Conservation (phyloP, 2,329 filamentous ascomycete genomes). For the Trichophyton benhamiae region DNA sequence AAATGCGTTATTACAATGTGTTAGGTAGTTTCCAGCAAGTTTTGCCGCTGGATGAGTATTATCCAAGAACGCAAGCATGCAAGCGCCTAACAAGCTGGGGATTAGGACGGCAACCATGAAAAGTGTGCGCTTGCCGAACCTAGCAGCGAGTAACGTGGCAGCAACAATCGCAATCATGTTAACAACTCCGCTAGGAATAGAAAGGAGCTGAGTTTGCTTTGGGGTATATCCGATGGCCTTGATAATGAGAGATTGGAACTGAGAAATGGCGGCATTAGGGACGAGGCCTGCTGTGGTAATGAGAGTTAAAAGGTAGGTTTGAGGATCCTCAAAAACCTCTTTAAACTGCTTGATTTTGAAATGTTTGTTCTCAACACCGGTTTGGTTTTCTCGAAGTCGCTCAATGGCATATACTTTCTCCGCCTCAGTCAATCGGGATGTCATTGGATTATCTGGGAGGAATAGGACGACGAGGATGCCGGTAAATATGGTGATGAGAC, state of each 20-base stretch:
- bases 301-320: slow-evolving; percentile 52
- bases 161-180: neutral
- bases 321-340: slow-evolving; percentile 52
- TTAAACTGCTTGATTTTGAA: slow-evolving; percentile 44
- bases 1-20: slow-evolving; percentile 64
- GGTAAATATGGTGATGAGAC: slow-evolving; percentile 50
- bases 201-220: slow-evolving; percentile 58
- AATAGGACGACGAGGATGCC: slow-evolving; percentile 52
- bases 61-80: slow-evolving; percentile 51
- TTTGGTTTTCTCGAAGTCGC: slow-evolving; percentile 49
- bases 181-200: slow-evolving; percentile 21
- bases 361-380: slow-evolving; percentile 46
- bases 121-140: slow-evolving; percentile 54
- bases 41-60: slow-evolving; percentile 47
- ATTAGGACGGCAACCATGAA: slow-evolving; percentile 62
- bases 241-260: slow-evolving; percentile 65
- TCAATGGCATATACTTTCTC: slow-evolving; percentile 54
- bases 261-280: slow-evolving; percentile 59
- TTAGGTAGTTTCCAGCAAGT: slow-evolving; percentile 64
- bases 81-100: slow-evolving; percentile 53
- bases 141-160: neutral
- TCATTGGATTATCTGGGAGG: slow-evolving; percentile 60
- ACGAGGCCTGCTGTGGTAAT: slow-evolving; percentile 61
- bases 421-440: slow-evolving; percentile 53
- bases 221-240: slow-evolving; percentile 52